A percentile compares a stretch with the other conserved stretches of the same genome.
phyloP scores from a whole-genome alignment of 179 eudicot genomes.

The Heliamphora pulchella region DNA sequence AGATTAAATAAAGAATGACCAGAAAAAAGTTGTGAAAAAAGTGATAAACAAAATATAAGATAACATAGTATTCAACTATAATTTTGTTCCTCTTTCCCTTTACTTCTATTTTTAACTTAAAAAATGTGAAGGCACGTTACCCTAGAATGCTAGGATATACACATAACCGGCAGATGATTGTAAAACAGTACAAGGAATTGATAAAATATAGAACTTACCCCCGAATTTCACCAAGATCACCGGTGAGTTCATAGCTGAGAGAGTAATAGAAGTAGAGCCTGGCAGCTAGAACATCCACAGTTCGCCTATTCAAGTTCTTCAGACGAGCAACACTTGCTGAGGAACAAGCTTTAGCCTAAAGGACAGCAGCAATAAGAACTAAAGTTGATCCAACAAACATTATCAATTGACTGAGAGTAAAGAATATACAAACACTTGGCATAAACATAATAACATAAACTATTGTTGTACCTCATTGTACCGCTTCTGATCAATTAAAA shows the following conservation, averaged over 20 bases:
- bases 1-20: slow-evolving; percentile 13
- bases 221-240: slow-evolving; percentile 82
- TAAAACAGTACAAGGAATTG: neutral
- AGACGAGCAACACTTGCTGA: slow-evolving; percentile 84
- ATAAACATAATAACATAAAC: neutral
- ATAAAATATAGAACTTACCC: slow-evolving; percentile 45
- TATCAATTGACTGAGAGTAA: no score
- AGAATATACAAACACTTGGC: neutral
- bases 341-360: slow-evolving; percentile 87
- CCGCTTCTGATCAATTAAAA: slow-evolving; percentile 74
- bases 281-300: slow-evolving; percentile 82
- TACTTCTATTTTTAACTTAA: neutral
- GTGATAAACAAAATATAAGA: neutral
- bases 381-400: neutral
- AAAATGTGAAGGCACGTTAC: neutral
- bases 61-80: neutral
- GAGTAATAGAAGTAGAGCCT: slow-evolving; percentile 84
- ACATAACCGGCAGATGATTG: neutral
- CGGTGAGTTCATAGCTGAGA: slow-evolving; percentile 79
- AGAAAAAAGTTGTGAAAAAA: neutral
- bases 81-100: neutral
- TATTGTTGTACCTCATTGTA: slow-evolving; percentile 48
- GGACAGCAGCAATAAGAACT: slow-evolving; percentile 7
- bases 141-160: neutral
- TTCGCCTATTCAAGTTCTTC: slow-evolving; percentile 75